phyloP scores from a whole-genome alignment of 495 filamentous ascomycete genomes.

The Daldinia loculata region DNA sequence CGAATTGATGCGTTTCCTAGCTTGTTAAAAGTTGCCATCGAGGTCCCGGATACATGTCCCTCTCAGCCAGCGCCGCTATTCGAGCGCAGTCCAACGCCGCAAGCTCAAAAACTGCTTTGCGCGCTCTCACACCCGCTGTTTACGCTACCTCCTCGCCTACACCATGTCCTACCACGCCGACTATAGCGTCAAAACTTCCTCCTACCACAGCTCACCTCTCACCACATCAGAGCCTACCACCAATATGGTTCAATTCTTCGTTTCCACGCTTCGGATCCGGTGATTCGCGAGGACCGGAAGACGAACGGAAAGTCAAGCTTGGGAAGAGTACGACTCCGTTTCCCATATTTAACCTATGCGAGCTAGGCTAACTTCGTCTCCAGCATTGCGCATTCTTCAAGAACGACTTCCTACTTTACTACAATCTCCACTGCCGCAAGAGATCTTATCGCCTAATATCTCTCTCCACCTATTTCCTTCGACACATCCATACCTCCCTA shows the following conservation, averaged over 20 bases:
- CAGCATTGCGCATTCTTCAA: slow-evolving; percentile 87
- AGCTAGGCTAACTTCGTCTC: slow-evolving; percentile 15
- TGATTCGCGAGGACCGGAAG: slow-evolving; percentile 59
- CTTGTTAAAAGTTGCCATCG: slow-evolving; percentile 32
- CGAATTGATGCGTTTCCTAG: slow-evolving; percentile 40
- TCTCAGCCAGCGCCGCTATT: slow-evolving; percentile 39
- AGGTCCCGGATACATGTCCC: slow-evolving; percentile 45
- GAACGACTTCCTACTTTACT: slow-evolving; percentile 86
- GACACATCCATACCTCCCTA: slow-evolving; percentile 93
- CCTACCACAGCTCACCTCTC: slow-evolving; percentile 6
- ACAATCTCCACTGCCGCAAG: slow-evolving; percentile 80
- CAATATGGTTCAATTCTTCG: slow-evolving; percentile 50
- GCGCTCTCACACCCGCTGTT: slow-evolving; percentile 25
- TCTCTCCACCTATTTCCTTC: slow-evolving; percentile 96
- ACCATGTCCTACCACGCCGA: slow-evolving; percentile 21
- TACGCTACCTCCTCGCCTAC: slow-evolving; percentile 10
- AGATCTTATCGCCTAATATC: slow-evolving; percentile 88
- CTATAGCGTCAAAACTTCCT: slow-evolving; percentile 6
- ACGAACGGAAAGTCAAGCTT: slow-evolving; percentile 83
- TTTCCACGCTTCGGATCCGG: slow-evolving; percentile 38
- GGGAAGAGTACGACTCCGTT: slow-evolving; percentile 75
- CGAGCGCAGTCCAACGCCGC: slow-evolving; percentile 44
- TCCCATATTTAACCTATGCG: not conserved
- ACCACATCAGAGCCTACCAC: slow-evolving; percentile 34
- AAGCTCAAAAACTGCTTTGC: slow-evolving; percentile 35